Conservation (phyloP, 306 rosid genomes). For the Acacia confusa region DNA sequence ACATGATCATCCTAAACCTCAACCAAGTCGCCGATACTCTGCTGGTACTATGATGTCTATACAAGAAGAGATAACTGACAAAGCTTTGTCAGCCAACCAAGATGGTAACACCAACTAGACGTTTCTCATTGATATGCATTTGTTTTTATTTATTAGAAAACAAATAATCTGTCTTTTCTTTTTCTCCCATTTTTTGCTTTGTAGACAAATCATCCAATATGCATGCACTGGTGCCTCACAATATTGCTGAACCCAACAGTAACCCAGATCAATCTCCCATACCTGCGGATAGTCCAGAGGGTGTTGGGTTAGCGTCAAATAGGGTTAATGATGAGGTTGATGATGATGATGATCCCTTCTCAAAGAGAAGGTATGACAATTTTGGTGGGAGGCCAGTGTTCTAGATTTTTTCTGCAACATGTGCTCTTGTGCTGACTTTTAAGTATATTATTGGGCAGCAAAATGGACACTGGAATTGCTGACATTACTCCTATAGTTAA, state of each 20-base stretch:
- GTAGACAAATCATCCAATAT: conserved; percentile 62
- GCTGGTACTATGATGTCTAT: conserved; percentile 54
- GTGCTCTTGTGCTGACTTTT: conserved; percentile 30
- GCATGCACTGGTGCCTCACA: conserved; percentile 47
- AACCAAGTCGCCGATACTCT: conserved; percentile 76
- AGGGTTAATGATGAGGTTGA: conserved; percentile 66
- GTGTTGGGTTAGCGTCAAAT: conserved; percentile 52
- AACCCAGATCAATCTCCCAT: conserved; percentile 59
- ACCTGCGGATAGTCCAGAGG: conserved; percentile 53
- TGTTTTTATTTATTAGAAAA: conserved; percentile 1
- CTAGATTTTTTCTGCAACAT: conserved; percentile 18
- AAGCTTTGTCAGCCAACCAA: conserved; percentile 57
- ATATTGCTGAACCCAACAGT: conserved; percentile 57
- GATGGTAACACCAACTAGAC: conserved; percentile 64
- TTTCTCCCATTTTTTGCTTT: conserved; percentile 33
- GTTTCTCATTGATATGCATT: conserved; percentile 18
- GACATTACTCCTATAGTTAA: conserved; percentile 79
- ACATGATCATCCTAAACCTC: conserved; percentile 98
- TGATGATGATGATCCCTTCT: conserved; percentile 81
- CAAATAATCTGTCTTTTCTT: conserved; percentile 18
- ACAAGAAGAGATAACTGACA: conserved; percentile 75
- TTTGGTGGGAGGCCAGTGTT: conserved; percentile 16
- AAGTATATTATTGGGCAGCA: conserved; percentile 56
- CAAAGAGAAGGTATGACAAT: conserved; percentile 76
- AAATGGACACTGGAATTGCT: conserved; percentile 68